Base-by-base conservation (phyloP, 2,329 filamentous ascomycete species). In the Westerdykella aurantiaca region DNA sequence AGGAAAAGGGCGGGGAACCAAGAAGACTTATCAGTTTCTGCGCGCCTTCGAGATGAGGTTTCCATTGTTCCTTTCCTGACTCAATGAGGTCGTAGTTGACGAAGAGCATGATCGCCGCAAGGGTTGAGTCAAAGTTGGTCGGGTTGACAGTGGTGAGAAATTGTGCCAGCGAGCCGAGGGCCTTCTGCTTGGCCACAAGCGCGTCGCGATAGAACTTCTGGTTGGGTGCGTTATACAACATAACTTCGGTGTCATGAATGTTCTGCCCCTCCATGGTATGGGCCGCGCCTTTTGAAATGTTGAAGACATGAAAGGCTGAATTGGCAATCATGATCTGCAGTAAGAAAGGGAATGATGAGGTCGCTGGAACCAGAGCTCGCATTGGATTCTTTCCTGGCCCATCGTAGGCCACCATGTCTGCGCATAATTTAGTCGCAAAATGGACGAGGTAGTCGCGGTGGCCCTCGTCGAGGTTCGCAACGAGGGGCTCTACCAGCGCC, bases 401-500 rank as follows among this genome's bases (percentile, higher is more conserved):
- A 23, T 75, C 70, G 53, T 76, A 74, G 4, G 75, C 60, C 0
- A 74, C 69, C 46, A 81, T 70, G 51, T 80, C 77, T 57, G 74
- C 72, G 58, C 77, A 80, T 44, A 81, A 64, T 33, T 73, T 60
- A 64, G 42, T 73, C 60, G 61, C 77, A 29, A 61, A 67, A 72
- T 76, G 72, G 46, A 66, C 64, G 6, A 76, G 58, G 42, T 76
- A 76, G 46, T 72, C 71, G 31, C 73, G 66, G 2, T 70, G 68
- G 37, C 69, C 55, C 13, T 50, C 61, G 49, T 72, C 70, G 35
- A 81, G 69, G 50, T 78, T 74, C 50, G 79, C 74, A 44, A 81
- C 70, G 37, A 81, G 52, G 11, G 79, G 79, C 56, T 82, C 79
- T 22, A 73, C 69, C 39, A 79, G 63, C 23, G 69, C 57, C 64